phyloP scores from a whole-genome alignment of 1,139 yeast genomes.

The Saccharomycopsis hybrid region DNA sequence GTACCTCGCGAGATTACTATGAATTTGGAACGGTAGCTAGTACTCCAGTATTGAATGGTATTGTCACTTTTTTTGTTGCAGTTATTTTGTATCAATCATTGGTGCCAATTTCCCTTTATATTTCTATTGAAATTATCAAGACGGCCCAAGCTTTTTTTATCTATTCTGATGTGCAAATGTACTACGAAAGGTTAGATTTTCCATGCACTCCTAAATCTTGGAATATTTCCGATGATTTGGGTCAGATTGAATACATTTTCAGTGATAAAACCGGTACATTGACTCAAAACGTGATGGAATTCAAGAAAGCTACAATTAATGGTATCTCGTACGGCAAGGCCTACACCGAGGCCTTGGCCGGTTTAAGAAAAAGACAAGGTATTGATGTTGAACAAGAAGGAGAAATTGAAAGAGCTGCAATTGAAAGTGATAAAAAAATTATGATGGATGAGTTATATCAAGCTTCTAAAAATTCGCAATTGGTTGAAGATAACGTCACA shows the following conservation, averaged over 20 bases:
- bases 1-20: conserved; percentile 58
- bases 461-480: conserved; percentile 48
- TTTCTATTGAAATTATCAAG: conserved; percentile 90
- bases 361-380: conserved; percentile 84
- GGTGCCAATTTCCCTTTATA: conserved; percentile 92
- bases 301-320: conserved; percentile 83
- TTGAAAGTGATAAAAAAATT: conserved; percentile 51
- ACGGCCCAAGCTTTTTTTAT: conserved; percentile 93
- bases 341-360: conserved; percentile 92
- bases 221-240: conserved; percentile 95
- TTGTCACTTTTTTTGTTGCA: conserved; percentile 81
- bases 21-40: conserved; percentile 65
- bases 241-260: conserved; percentile 92
- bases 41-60: conserved; percentile 66
- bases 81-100: conserved; percentile 83
- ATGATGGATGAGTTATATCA: conserved; percentile 56
- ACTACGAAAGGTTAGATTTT: conserved; percentile 76
- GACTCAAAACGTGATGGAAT: conserved; percentile 96
- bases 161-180: conserved; percentile 81
- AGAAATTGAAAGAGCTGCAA: conserved; percentile 53
- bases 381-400: conserved; percentile 67
- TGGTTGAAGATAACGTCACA: conserved; percentile 61
- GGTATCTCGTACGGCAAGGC: conserved; percentile 91
- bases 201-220: conserved; percentile 96
- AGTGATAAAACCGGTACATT: conserved; percentile 96